Percentiles rank a stretch among this genome's conserved stretches.
Evolutionary conservation across 768 basidiomycete species (phyloP).

Genomic region (Tricholoma sp.): DNA sequence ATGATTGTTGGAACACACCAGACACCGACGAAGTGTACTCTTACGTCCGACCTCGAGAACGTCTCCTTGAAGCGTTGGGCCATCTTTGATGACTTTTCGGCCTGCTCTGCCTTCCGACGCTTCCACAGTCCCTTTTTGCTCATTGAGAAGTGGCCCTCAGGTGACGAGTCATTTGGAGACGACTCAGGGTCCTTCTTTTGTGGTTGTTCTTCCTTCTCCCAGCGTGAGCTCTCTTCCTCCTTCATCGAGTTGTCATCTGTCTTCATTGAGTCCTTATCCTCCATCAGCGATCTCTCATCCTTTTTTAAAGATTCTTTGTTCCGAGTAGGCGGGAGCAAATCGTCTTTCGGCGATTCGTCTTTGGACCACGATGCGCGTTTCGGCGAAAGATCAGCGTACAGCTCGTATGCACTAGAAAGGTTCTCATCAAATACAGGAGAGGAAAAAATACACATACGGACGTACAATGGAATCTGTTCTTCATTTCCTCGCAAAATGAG

Average conservation of each 20-base stretch:
- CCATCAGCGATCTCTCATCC: background rate
- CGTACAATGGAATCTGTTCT: background rate
- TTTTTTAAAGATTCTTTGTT: background rate
- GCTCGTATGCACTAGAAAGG: slow-evolving; percentile 29
- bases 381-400: slow-evolving; percentile 23
- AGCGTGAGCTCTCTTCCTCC: too few relatives aligned
- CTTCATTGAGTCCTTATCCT: background rate
- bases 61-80: slow-evolving; percentile 3
- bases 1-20: too few relatives aligned
- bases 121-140: background rate
- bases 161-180: too few relatives aligned
- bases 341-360: background rate
- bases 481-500: background rate
- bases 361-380: background rate
- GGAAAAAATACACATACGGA: background rate
- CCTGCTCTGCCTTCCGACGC: background rate
- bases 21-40: slow-evolving; percentile 38
- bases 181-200: background rate
- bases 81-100: background rate
- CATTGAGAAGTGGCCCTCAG: background rate
- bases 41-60: slow-evolving; percentile 13
- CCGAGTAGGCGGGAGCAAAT: too few relatives aligned
- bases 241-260: too few relatives aligned
- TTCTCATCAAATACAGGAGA: background rate
- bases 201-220: too few relatives aligned